Conservation (phyloP, 768 basidiomycete species). For the Leccinum variicolor region DNA sequence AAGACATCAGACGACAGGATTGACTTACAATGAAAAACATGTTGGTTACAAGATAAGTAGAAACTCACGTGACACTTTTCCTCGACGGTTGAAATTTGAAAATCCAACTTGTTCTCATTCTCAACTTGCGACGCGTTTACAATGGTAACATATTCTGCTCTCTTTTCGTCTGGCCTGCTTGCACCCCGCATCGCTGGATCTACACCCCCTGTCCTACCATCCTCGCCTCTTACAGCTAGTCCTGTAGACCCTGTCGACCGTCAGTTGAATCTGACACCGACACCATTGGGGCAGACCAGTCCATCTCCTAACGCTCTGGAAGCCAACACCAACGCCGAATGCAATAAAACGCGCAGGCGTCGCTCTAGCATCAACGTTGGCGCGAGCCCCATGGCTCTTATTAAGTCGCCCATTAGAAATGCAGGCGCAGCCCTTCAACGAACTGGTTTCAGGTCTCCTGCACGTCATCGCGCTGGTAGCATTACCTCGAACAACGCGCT, state of each 20-base stretch:
- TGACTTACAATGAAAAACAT: conserved; percentile 75
- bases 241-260: conserved; percentile 34
- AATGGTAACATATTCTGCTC: conserved; percentile 55
- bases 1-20: background rate
- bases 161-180: conserved; percentile 70
- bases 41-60: conserved; percentile 1
- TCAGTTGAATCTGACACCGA: conserved; percentile 36
- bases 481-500: conserved; percentile 33
- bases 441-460: conserved; percentile 37
- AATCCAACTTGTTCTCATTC: conserved; percentile 11
- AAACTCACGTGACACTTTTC: background rate
- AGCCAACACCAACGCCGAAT: conserved; percentile 16
- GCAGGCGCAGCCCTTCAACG: conserved; percentile 50
- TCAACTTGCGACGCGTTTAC: conserved; percentile 6
- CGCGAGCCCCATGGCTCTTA: conserved; percentile 51
- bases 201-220: conserved; percentile 23
- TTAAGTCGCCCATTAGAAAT: conserved; percentile 54
- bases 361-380: conserved; percentile 60
- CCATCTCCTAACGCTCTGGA: conserved; percentile 23
- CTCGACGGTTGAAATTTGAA: too few relatives aligned
- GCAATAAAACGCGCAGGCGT: conserved; percentile 54
- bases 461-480: conserved; percentile 47
- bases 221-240: conserved; percentile 21
- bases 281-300: conserved; percentile 26
- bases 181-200: conserved; percentile 39